Evolutionary conservation across 2,329 filamentous ascomycete genomes (phyloP), one percentile per base, ranked within the genome.

Genomic region (Colletotrichum sp.): DNA sequence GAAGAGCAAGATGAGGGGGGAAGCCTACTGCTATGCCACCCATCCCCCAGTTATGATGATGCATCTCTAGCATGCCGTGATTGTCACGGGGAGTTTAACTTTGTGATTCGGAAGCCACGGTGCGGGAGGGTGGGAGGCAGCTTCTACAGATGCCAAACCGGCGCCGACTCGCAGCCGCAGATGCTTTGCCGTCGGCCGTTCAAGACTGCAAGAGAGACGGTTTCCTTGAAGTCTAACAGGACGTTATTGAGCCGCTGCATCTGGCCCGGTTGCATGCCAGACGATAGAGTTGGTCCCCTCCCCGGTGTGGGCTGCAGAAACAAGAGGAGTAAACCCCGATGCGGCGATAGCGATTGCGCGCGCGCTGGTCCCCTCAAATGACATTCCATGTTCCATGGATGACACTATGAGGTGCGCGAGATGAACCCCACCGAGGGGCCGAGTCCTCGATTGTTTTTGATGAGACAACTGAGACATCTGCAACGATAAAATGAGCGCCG

Each of bases 401-500:
- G n/a, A 68, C 57, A 62, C 63, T 52, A 59, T 64, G 57, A 72
- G 34, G 44, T 69, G 36, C 18, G 73, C 63, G 73, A 76, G 69
- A 76, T 76, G 63, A 68, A 72, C 69, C 36, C 69, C 72, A 52
- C 62, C 57, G 66, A 69, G 71, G 49, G 72, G 60, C 59, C 69
- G 63, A 72, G 69, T 55, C 44, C 55, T 62, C 59, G 65, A 62
- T 59, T 44, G 21, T 59, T 59, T 57, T 57, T 36, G 32, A 72
- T 68, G 64, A 76, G 73, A 76, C 32, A 68, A 63, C 28, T 72
- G 69, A 72, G 64, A 72, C 63, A 68, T 72, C 69, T 76, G 69
- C 64, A 76, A 59, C 32, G 44, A 64, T 28, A 34, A 49, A 67
- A 63, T 59, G 32, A 68, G 55, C 26, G 39, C 32, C 32, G 26